These are phyloP conservation scores for Pyrus betulifolia DNA, from an alignment of 306 rosid genomes.

Conservation along the genomic window DNA sequence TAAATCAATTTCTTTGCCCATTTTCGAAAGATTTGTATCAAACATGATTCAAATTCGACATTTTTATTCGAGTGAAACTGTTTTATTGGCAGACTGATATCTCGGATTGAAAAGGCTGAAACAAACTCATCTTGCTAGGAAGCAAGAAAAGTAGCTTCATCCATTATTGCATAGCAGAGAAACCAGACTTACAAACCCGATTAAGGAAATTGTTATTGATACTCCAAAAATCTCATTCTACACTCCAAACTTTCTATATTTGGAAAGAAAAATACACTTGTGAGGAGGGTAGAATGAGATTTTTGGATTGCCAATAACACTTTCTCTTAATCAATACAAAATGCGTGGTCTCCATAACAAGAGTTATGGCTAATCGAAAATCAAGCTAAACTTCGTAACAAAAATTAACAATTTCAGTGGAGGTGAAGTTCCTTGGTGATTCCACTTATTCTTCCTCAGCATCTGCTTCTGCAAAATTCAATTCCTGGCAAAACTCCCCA, in stretches of 20 bases:
- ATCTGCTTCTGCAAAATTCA: constrained; percentile 54
- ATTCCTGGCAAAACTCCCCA: constrained; percentile 48
- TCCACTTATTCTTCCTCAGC: constrained; percentile 17
- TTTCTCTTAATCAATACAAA: not conserved
- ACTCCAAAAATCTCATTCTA: too few species aligned
- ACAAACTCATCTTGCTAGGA: constrained; percentile 1
- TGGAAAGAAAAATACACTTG: too few species aligned
- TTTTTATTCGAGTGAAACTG: not conserved
- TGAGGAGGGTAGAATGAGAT: too few species aligned
- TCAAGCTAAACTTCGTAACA: not conserved
- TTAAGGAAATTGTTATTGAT: not conserved
- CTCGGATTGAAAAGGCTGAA: not conserved
- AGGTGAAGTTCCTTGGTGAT: not conserved
- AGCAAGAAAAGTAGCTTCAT: not conserved
- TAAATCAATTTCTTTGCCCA: too few species aligned
- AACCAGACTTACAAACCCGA: not conserved
- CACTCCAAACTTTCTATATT: too few species aligned
- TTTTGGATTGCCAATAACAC: too few species aligned
- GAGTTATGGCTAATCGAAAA: not conserved
- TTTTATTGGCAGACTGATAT: not conserved
- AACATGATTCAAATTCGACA: not conserved
- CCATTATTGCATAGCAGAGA: not conserved
- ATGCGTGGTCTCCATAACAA: constrained; percentile 3
- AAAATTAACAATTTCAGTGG: not conserved
- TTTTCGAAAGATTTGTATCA: not conserved